Base-by-base conservation (phyloP, 768 basidiomycete species). In the Lepiota brunneoincarnata region DNA sequence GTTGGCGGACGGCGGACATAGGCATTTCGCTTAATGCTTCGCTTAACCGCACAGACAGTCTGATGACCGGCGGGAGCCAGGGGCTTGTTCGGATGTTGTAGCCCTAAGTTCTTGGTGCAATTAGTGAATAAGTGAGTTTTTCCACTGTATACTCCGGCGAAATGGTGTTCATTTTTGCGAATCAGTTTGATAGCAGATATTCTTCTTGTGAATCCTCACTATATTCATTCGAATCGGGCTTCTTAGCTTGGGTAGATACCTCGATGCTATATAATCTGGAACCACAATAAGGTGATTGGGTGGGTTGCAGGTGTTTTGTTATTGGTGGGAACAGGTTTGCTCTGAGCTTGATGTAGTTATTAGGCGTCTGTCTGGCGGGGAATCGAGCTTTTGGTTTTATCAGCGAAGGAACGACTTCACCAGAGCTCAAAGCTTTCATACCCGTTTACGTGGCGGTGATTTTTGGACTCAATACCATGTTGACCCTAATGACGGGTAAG, bases 211-310 rank as follows among this genome's bases (percentile, higher is more conserved):
- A 34, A 35, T 46, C 5, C 23, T 12, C 26, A 20, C 20, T 46
- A 10, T 37, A 18, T n/a, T 23, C 3, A 26, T 24, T 26, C 21
- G 35, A 24, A 18, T 17, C 12, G 31, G 2, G 7, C 31, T 20
- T 47, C 10, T 34, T 21, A 10, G n/a, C 17, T 35, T 2, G 12
- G 18, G 21, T 42, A 55, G 43, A 49, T 71, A 37, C 71, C 72
- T 54, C 65, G 74, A 26, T 75, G 72, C 49, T 74, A 68, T 55
- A 64, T 72, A n/a, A 66, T 74, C 40, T 74, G 74, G 74, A 65
- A 65, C 21, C 60, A 60, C 37, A 67, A 61, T 9, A 66, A 65
- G 53, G 58, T 57, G 23, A 54, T 73, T 20, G 59, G 66, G 6
- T 39, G 66, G 40, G 66, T 58, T 4, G 67, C 72, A 1, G 39